Percentiles rank a stretch among this genome's conserved stretches.
These are phyloP conservation scores for Blakeslea trispora DNA, from an alignment of 371 early-diverging fungal genomes.

Conservation along the genomic window DNA sequence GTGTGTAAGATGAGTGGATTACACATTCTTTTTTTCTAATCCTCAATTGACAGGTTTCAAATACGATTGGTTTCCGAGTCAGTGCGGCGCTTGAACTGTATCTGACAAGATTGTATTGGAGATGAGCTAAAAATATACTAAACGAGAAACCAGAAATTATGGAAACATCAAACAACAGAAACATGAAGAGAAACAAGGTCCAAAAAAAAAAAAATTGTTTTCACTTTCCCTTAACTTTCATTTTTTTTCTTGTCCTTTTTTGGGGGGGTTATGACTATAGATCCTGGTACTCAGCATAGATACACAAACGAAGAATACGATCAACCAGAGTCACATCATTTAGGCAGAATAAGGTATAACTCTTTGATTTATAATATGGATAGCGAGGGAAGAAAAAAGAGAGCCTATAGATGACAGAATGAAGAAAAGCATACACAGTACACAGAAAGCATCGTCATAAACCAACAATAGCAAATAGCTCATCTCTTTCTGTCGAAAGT, in stretches of 20 bases:
- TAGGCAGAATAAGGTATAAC: neutral
- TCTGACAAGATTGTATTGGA: neutral
- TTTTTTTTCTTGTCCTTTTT: neutral
- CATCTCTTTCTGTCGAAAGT: too few relatives aligned
- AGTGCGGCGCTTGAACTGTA: neutral
- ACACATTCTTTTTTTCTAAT: neutral
- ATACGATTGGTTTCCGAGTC: neutral
- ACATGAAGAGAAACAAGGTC: neutral
- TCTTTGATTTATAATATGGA: neutral
- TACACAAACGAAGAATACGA: conserved; percentile 1
- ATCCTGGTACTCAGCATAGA: neutral
- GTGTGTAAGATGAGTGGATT: neutral
- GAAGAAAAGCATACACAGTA: too few relatives aligned
- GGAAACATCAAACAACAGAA: neutral
- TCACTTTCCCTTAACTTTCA: neutral
- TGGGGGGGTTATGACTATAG: conserved; percentile 1
- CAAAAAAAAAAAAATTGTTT: neutral
- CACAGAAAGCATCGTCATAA: too few relatives aligned
- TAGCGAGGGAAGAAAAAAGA: neutral
- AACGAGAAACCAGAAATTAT: neutral
- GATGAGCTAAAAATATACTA: neutral
- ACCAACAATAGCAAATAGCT: too few relatives aligned
- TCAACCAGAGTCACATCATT: conserved; percentile 2
- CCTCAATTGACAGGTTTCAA: neutral
- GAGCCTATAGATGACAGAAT: neutral